Evolutionary conservation across 2,329 filamentous ascomycete genomes (phyloP).

Genomic region (Triangularia verruculosa): DNA sequence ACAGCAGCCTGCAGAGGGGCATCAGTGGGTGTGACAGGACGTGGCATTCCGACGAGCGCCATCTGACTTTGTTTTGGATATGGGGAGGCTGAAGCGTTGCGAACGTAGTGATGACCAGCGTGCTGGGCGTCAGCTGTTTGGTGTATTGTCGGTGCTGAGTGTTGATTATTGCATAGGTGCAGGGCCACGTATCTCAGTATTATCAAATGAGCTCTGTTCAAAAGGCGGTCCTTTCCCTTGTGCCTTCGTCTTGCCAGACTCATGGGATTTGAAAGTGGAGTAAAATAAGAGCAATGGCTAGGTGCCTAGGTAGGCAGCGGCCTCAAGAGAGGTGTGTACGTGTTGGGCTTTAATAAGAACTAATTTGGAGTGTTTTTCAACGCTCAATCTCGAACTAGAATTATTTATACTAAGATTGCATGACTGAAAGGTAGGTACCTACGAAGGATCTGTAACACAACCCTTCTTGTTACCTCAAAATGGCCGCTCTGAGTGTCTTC

Average conservation of each 20-base stretch:
- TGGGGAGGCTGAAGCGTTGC: not conserved
- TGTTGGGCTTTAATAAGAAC: too few relatives aligned
- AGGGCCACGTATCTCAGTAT: not conserved
- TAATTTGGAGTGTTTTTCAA: too few relatives aligned
- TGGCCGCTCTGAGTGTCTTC: conserved; percentile 3
- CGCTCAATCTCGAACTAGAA: too few relatives aligned
- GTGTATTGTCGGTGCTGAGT: not conserved
- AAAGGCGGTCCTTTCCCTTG: not conserved
- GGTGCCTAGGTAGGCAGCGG: too few relatives aligned
- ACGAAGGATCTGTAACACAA: not conserved
- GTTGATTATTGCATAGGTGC: not conserved
- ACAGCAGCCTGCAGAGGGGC: not conserved
- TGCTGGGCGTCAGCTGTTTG: not conserved
- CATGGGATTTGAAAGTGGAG: not conserved
- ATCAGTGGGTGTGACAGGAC: not conserved
- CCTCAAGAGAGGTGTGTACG: too few relatives aligned
- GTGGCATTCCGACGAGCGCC: not conserved
- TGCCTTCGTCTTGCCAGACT: not conserved
- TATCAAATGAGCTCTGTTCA: not conserved
- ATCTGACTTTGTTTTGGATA: not conserved
- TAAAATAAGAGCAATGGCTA: too few relatives aligned
- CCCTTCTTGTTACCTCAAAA: conserved; percentile 1
- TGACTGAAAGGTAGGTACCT: not conserved
- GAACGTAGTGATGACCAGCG: not conserved
- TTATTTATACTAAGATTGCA: too few relatives aligned